These are phyloP conservation scores for Centrapalus pauciflorus DNA, from an alignment of 129 eudicot species.

Conservation along the genomic window DNA sequence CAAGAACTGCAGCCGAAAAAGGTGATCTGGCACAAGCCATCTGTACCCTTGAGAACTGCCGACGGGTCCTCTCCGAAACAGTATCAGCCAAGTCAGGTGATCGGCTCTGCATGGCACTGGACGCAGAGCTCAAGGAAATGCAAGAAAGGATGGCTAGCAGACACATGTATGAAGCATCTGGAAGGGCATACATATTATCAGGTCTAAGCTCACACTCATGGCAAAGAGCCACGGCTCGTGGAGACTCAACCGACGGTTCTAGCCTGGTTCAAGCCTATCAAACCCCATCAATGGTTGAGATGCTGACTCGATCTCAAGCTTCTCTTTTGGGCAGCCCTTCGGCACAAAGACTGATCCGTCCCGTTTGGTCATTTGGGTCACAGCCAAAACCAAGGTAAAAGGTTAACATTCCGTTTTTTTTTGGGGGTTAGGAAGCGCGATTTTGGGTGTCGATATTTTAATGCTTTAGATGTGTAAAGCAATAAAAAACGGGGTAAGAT, in stretches of 20 bases:
- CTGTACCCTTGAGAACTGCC: constrained; percentile 47
- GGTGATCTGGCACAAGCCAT: constrained; percentile 63
- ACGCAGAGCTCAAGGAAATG: constrained; percentile 82
- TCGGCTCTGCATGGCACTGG: constrained; percentile 53
- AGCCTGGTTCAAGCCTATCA: constrained; percentile 69
- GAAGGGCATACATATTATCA: constrained; percentile 72
- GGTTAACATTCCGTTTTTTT: constrained; percentile 20
- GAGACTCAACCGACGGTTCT: constrained; percentile 73
- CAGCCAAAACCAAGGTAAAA: constrained; percentile 56
- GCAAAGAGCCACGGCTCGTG: constrained; percentile 94
- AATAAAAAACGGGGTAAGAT: constrained; percentile 35
- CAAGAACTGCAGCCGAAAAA: constrained; percentile 60
- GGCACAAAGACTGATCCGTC: constrained; percentile 44
- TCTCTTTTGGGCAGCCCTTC: constrained; percentile 56
- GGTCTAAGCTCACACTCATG: constrained; percentile 93
- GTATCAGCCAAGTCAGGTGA: constrained; percentile 61
- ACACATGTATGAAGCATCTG: constrained; percentile 73
- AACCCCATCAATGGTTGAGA: constrained; percentile 79
- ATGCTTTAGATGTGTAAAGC: constrained; percentile 38
- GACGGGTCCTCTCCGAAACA: constrained; percentile 41
- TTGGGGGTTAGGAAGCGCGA: constrained; percentile 30
- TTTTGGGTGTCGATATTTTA: constrained; percentile 47
- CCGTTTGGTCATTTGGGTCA: constrained; percentile 47
- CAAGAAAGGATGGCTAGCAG: constrained; percentile 80
- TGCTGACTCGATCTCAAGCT: constrained; percentile 80